A percentile compares a stretch with the other conserved stretches of the same genome.
phyloP scores from a whole-genome alignment of 2,329 filamentous ascomycete species.

The Fusarium veterinarium region DNA sequence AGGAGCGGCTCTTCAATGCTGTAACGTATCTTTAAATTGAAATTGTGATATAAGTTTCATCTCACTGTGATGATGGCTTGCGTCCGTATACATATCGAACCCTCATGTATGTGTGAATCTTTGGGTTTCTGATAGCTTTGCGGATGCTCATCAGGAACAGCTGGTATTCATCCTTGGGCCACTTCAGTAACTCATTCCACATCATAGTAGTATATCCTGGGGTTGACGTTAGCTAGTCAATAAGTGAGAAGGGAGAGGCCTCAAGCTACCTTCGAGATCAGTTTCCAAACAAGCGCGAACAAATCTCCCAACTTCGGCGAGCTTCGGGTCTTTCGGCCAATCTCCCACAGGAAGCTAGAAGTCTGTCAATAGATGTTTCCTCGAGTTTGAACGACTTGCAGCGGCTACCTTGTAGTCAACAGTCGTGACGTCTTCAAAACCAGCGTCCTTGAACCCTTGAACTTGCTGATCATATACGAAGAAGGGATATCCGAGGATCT shows the following conservation, averaged over 20 bases:
- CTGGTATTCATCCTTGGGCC: constrained; percentile 38
- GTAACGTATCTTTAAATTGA: not conserved
- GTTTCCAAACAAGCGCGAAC: constrained; percentile 29
- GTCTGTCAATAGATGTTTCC: no score
- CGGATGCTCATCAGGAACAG: constrained; percentile 35
- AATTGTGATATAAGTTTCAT: not conserved
- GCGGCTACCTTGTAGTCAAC: constrained; percentile 31
- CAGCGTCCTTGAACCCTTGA: constrained; percentile 25
- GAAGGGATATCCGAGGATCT: constrained; percentile 9
- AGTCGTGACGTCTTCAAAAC: constrained; percentile 28
- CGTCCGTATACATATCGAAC: constrained; percentile 37
- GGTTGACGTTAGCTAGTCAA: fast-evolving
- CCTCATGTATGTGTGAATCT: constrained; percentile 33
- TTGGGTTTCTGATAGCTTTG: constrained; percentile 30
- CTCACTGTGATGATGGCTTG: not conserved
- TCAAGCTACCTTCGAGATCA: constrained; percentile 24
- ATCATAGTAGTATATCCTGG: constrained; percentile 11
- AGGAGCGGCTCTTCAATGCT: no score
- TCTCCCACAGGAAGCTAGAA: not conserved
- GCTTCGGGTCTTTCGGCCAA: constrained; percentile 30
- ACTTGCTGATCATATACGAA: constrained; percentile 30
- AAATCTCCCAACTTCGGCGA: constrained; percentile 30
- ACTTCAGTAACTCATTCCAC: constrained; percentile 36
- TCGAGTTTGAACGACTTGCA: no score
- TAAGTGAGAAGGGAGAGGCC: fast-evolving